A percentile compares a stretch with the other conserved stretches of the same genome.
These are phyloP conservation scores for Tricholoma hemisulphureum DNA, from an alignment of 768 basidiomycete species.

Conservation along the genomic window DNA sequence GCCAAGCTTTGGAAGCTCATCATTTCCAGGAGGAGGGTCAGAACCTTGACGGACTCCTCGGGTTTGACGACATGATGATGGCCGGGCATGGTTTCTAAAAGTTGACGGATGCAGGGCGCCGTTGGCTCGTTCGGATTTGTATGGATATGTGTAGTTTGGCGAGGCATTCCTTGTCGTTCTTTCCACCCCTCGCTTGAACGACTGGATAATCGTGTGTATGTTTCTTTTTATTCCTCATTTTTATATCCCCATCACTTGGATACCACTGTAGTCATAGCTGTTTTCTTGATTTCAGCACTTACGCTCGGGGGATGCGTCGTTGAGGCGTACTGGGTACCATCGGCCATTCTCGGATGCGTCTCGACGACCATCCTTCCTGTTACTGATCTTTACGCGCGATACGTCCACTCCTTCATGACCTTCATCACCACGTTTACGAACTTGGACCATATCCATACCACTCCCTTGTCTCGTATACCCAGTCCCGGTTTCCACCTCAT, in stretches of 20 bases:
- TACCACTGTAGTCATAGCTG: conserved; percentile 34
- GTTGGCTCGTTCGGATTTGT: conserved; percentile 29
- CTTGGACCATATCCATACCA: conserved; percentile 16
- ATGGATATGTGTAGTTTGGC: conserved; percentile 27
- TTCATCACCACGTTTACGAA: conserved; percentile 14
- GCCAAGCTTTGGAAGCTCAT: conserved; percentile 26
- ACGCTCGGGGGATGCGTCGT: conserved; percentile 31
- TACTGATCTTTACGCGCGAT: conserved; percentile 18
- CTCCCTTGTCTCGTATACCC: conserved; percentile 5
- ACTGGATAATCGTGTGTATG: neutral
- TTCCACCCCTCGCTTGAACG: conserved; percentile 7
- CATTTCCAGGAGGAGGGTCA: conserved; percentile 23
- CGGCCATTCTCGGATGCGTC: conserved; percentile 37
- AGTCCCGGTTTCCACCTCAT: neutral
- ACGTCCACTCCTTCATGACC: conserved; percentile 18
- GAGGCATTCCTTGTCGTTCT: conserved; percentile 5
- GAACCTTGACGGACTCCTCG: conserved; percentile 26
- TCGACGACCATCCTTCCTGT: conserved; percentile 35
- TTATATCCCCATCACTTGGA: conserved; percentile 13
- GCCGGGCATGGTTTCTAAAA: conserved; percentile 27
- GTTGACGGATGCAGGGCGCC: conserved; percentile 37
- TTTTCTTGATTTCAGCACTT: conserved; percentile 11
- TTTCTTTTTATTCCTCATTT: conserved; percentile 13
- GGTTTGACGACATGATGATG: conserved; percentile 48
- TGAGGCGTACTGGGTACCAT: conserved; percentile 37